phyloP scores from a whole-genome alignment of 2,329 filamentous ascomycete species.

The Fusarium sp. region DNA sequence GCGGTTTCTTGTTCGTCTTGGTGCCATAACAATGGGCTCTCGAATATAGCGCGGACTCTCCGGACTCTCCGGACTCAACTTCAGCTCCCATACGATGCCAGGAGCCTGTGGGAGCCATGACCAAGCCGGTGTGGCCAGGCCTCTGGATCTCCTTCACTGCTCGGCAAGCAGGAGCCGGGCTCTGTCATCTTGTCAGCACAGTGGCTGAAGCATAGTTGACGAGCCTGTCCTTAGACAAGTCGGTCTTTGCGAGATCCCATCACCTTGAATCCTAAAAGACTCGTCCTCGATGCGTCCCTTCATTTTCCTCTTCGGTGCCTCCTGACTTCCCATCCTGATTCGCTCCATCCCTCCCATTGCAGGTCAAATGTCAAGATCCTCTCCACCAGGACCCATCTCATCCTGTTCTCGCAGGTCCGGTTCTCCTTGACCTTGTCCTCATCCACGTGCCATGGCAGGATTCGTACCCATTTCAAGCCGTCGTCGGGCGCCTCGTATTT shows the following conservation, averaged over 20 bases:
- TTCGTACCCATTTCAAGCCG: conserved; percentile 47
- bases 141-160: neutral
- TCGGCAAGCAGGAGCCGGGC: neutral
- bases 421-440: conserved; percentile 42
- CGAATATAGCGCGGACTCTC: neutral
- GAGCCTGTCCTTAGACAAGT: neutral
- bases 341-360: conserved; percentile 49
- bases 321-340: conserved; percentile 42
- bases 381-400: conserved; percentile 55
- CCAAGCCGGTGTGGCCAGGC: neutral
- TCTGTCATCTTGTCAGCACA: conserved; percentile 1
- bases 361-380: conserved; percentile 53
- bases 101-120: neutral
- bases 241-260: neutral
- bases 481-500: conserved; percentile 45
- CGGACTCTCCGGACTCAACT: neutral
- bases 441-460: conserved; percentile 49
- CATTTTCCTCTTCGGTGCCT: conserved; percentile 23
- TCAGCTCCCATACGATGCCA: neutral
- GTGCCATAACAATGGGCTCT: neutral
- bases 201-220: neutral
- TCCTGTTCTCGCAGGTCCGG: conserved; percentile 47
- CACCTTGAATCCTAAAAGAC: neutral
- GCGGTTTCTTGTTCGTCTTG: neutral
- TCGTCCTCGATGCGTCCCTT: neutral